A percentile compares a stretch with the other conserved stretches of the same genome.
phyloP scores from a whole-genome alignment of 1,284 basidiomycete genomes.

The Moesziomyces globuligerus region DNA sequence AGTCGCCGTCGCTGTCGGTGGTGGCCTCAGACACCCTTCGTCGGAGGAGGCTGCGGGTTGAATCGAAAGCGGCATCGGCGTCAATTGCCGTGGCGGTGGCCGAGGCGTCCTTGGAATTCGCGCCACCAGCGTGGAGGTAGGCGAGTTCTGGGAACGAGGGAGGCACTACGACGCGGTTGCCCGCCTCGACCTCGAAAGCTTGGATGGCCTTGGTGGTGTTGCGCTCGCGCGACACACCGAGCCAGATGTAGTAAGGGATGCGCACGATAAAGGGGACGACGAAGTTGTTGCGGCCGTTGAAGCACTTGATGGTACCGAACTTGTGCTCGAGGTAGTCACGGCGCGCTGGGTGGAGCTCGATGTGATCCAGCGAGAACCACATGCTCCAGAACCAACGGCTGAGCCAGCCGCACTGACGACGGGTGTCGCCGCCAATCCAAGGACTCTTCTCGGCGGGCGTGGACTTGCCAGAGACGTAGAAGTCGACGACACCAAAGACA shows the following conservation, averaged over 20 bases:
- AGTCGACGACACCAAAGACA: conserved; percentile 79
- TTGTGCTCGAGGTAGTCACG: conserved; percentile 81
- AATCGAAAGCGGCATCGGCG: conserved; percentile 44
- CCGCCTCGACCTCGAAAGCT: conserved; percentile 78
- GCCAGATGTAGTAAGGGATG: conserved; percentile 80
- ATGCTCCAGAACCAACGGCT: conserved; percentile 77
- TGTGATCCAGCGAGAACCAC: conserved; percentile 81
- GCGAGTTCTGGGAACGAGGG: conserved; percentile 63
- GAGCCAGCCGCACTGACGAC: conserved; percentile 78
- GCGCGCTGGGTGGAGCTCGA: conserved; percentile 75
- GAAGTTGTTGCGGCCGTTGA: conserved; percentile 80
- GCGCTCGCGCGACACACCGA: conserved; percentile 77
- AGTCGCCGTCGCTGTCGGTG: conserved; percentile 68
- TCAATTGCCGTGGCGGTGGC: conserved; percentile 66
- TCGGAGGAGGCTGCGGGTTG: conserved; percentile 60
- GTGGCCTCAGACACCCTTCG: conserved; percentile 68
- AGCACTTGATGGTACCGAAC: conserved; percentile 76
- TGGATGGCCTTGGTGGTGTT: conserved; percentile 75
- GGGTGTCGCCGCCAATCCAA: conserved; percentile 75
- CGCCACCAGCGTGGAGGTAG: conserved; percentile 33
- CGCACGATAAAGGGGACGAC: conserved; percentile 77
- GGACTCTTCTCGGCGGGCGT: conserved; percentile 72
- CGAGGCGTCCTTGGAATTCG: conserved; percentile 39
- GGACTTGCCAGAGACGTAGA: conserved; percentile 78
- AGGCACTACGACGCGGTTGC: conserved; percentile 71